Conservation (phyloP, 2,329 filamentous ascomycete genomes). For the Lachnellula subtilissima region DNA sequence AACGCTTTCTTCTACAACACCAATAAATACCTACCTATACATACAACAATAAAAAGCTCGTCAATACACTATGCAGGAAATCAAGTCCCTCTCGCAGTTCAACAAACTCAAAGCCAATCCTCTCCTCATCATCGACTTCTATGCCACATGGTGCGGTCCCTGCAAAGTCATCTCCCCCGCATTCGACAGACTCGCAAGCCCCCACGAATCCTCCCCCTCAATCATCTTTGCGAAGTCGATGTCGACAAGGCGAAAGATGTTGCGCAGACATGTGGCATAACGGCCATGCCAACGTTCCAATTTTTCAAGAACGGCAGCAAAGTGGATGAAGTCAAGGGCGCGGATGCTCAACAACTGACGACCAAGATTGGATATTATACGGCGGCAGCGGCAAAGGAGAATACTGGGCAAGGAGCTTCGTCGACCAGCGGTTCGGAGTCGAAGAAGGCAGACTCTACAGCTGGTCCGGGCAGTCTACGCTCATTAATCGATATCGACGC, state of each 20-base stretch:
- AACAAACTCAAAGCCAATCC: conserved; percentile 23
- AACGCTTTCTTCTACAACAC: no score
- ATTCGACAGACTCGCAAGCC: conserved; percentile 74
- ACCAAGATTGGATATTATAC: conserved; percentile 29
- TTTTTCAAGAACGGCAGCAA: conserved; percentile 73
- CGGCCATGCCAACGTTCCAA: conserved; percentile 90
- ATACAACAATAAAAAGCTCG: background rate
- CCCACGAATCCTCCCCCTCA: conserved; percentile 70
- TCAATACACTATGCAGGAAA: conserved; percentile 24
- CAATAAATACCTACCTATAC: no score
- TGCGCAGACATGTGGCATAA: conserved; percentile 68
- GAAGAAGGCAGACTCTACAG: background rate
- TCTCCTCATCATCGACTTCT: conserved; percentile 47
- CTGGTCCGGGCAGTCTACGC: conserved; percentile 19
- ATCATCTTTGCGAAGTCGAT: conserved; percentile 85
- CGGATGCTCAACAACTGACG: conserved; percentile 70
- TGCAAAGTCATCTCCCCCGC: conserved; percentile 87
- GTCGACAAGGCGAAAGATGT: conserved; percentile 77
- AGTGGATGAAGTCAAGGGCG: conserved; percentile 72
- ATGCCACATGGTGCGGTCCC: conserved; percentile 88
- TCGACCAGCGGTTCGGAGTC: conserved; percentile 4
- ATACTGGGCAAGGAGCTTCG: background rate
- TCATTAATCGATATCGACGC: conserved; percentile 22
- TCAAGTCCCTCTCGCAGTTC: conserved; percentile 28
- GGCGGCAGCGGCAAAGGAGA: conserved; percentile 16